A percentile compares a stretch with the other conserved stretches of the same genome.
Conservation (phyloP, 768 basidiomycete species). For the Phaeotremella skinneri region DNA sequence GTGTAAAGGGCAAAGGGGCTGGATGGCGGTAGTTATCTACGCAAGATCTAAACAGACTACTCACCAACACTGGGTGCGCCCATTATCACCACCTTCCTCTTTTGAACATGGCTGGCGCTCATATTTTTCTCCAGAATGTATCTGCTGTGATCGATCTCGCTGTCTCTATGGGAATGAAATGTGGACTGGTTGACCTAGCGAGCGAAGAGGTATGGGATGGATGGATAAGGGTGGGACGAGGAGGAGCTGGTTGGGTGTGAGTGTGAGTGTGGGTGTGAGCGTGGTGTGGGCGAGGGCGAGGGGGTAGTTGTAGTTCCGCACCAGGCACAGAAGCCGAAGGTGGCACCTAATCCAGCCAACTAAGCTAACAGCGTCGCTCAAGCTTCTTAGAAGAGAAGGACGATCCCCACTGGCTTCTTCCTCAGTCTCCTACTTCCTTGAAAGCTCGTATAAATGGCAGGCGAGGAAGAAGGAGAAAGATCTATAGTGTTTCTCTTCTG, state of each 20-base stretch:
- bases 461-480: neutral
- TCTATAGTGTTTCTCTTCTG: neutral
- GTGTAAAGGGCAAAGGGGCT: neutral
- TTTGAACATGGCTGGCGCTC: slow-evolving; percentile 15
- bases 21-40: neutral
- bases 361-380: too few relatives aligned
- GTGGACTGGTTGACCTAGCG: too few relatives aligned
- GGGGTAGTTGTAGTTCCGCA: too few relatives aligned
- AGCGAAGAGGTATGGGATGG: neutral
- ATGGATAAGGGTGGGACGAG: neutral
- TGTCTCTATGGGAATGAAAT: too few relatives aligned
- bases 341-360: too few relatives aligned
- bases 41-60: slow-evolving; percentile 15
- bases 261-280: neutral
- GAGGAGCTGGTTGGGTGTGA: neutral
- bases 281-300: too few relatives aligned
- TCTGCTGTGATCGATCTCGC: too few relatives aligned
- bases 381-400: neutral
- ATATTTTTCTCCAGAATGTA: neutral
- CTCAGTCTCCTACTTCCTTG: too few relatives aligned
- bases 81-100: slow-evolving; percentile 52
- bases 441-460: too few relatives aligned
- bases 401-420: too few relatives aligned
- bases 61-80: slow-evolving; percentile 51
- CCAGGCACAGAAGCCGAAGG: too few relatives aligned